Base-by-base conservation (phyloP, 2,329 filamentous ascomycete genomes). In the Gremmenia infestans region DNA sequence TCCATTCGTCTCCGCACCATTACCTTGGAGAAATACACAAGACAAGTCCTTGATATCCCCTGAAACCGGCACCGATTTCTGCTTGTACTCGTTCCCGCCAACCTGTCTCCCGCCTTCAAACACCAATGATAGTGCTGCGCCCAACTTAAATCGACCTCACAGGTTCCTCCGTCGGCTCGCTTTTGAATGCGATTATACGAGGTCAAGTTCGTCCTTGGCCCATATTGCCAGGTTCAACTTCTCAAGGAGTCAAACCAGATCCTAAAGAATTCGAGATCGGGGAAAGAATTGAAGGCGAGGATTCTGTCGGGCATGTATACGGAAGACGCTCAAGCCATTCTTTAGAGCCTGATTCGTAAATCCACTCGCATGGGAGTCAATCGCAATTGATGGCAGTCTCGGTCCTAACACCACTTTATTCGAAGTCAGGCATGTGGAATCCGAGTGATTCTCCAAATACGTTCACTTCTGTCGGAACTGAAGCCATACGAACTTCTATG, bases 321-420 rank as follows among this genome's bases (percentile, higher is more conserved):
- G 14, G 19, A 25, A 39, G 25, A 17, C 17, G 17, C 8, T 11
- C 12, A 25, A 42, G 17, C 28, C 17, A 17, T 28, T 50, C 19
- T 32, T 32, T 14, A 53, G 42, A 17, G 23, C 40, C 4, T 28
- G 43, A 17, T 40, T 42, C 37, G 28, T 48, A 40, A 37, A 39
- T 47, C 37, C n/a, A 58, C 36, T 58, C 53, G 46, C 50, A 64
- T 64, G 61, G 56, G 36, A 58, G 40, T 42, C 55, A 63, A 51
- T 53, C 60, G 60, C 57, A 66, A 63, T 67, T 67, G 64, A 70
- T 69, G 67, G 67, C 67, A 67, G 63, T 68, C 60, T 67, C 65
- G 59, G 61, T 69, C 53, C 66, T 66, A 60, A 54, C 60, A 59
- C 59, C 60, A 60, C 57, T 63, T 39, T 61, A 61, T 57, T 65